Evolutionary conservation across 192 early-diverging fungal genomes (phyloP), one percentile per base, ranked within the genome.

Genomic region (Coemansia sp.): DNA sequence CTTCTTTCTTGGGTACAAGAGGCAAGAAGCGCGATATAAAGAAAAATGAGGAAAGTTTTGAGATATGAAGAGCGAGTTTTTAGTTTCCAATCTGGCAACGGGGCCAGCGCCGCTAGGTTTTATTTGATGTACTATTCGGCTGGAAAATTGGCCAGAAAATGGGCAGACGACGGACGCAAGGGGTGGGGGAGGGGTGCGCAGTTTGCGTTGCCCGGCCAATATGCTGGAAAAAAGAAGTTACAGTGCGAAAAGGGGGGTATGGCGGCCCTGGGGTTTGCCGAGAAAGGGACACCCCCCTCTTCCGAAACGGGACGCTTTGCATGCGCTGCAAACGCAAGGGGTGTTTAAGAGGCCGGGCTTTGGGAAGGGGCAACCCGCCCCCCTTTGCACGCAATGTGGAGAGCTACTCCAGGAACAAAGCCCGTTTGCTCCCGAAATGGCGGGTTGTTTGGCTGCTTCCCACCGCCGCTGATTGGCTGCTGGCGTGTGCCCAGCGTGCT

Each of bases 71-170:
- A 54, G 39, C 8, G 51, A 64, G 41, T 45, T 45, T 45, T n/a
- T 45, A 16, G 11, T 16, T 45, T 5, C 41, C 14, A n/a, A 45
- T 5, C 16, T 48, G 49, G 17, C 21, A 62, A 16, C 48, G 35
- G 60, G 48, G 29, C 48, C 35, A 45, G 37, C 57, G 27, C 27
- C 27, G 26, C 22, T 48, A 56, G 67, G 55, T 63, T 69, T 69
- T 69, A 69, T 69, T 69, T 69, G 68, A 69, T 69, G 68, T 51
- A 58, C 63, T 58, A 67, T 59, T 54, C 50, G 58, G 21, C 35
- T 14, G 23, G 11, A 21, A n/a, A 8, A 6, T 12, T 45, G 41
- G 41, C 31, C 31, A 35, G 31, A 35, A 45, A 45, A 45, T 45
- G 41, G 41, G 41, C 41, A 22, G 22, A 12, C 59, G 39, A 6